Base-by-base conservation (phyloP, 1,284 basidiomycete species). In the Golubevia sp. region DNA sequence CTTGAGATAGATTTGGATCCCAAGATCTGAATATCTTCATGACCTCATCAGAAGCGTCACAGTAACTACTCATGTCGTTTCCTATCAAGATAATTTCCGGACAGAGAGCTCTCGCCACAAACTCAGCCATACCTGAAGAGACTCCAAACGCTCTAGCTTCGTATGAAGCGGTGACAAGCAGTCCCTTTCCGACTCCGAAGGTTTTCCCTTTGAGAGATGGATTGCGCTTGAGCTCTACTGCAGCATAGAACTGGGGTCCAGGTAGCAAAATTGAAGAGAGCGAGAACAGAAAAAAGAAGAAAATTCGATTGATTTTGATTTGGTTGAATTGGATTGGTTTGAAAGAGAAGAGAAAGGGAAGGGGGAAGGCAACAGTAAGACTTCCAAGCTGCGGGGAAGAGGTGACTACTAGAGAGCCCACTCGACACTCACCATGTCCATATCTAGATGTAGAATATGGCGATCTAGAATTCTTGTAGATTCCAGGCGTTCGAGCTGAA, bases 71-170 rank as follows among this genome's bases (percentile, higher is more conserved):
- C 64, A 77, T 73, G 57, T 79, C 68, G 61, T 74, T 76, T 49
- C 70, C 66, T 44, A 82, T 74, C 0, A 79, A 67, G 50, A 76
- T 71, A 18, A 82, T 70, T 25, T 81, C 67, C 5, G 78, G 76
- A 59, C 79, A 82, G 24, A 82, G 71, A 20, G 73, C 73, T 48
- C 68, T 68, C 13, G 79, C 79, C 6, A 82, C 76, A 61, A 78
- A 76, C 52, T 61, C 59, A 15, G 78, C 78, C 76, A 81, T 79
- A n/a, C 49, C 44, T 13, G 38, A 44, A 13, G 38, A 44, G 38
- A 73, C 67, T 20, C 76, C 78, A 44, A 63, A 74, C 2, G 57
- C 58, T 11, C 78, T 63, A 27, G 78, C 78, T 62, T 79, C 77
- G 58, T 80, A 80, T 25, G 68, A 71, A 8, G 74, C 74, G 21